A percentile compares a stretch with the other conserved stretches of the same genome.
phyloP scores from a whole-genome alignment of 176 grass and related monocot genomes.

The Thalia dealbata region DNA sequence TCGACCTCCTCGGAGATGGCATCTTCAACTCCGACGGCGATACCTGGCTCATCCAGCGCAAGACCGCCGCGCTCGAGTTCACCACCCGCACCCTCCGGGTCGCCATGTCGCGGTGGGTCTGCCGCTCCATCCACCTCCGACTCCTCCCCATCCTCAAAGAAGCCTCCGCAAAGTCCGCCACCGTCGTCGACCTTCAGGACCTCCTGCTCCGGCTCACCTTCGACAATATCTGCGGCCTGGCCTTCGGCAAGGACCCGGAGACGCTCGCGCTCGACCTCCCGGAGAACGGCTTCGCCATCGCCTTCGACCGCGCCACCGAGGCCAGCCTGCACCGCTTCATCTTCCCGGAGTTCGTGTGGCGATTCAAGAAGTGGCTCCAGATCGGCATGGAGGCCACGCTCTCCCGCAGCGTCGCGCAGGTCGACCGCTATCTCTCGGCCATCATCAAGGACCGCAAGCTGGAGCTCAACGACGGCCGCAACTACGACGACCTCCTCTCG shows the following conservation, averaged over 20 bases:
- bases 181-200: constrained; percentile 19
- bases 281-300: constrained; percentile 13
- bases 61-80: constrained; percentile 25
- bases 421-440: constrained; percentile 16
- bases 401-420: constrained; percentile 5
- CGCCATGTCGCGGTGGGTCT: constrained; percentile 23
- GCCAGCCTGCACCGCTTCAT: constrained; percentile 25
- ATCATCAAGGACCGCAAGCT: constrained; percentile 20
- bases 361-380: constrained; percentile 18
- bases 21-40: constrained; percentile 29
- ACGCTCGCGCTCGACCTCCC: constrained; percentile 7
- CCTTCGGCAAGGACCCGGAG: constrained; percentile 22
- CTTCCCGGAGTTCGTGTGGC: constrained; percentile 22
- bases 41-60: constrained; percentile 17
- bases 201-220: constrained; percentile 25
- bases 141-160: constrained; percentile 13
- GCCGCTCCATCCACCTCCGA: constrained; percentile 16
- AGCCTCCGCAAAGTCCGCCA: background rate
- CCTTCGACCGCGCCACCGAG: constrained; percentile 23
- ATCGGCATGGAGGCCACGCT: constrained; percentile 18
- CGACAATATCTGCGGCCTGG: constrained; percentile 23
- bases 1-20: constrained; percentile 22
- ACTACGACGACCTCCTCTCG: constrained; percentile 20
- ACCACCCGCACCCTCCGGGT: constrained; percentile 21
- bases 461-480: constrained; percentile 11